Percentiles rank a stretch among this genome's conserved stretches.
Conservation (phyloP, 2,329 filamentous ascomycete genomes). For the Hypoxylon rubiginosum region DNA sequence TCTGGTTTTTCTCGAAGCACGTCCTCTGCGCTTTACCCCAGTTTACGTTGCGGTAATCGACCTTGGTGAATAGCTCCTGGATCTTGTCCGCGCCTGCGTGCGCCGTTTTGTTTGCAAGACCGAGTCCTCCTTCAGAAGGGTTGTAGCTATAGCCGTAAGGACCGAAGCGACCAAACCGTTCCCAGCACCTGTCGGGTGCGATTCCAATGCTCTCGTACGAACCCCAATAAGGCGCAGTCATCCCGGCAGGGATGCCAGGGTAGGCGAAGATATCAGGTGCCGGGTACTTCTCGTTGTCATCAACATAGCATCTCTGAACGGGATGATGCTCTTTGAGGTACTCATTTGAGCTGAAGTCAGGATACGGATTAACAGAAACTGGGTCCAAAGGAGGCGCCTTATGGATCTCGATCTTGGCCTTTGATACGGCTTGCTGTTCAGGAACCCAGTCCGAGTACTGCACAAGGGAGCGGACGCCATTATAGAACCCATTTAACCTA, state of each 20-base stretch:
- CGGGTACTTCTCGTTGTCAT: constrained; percentile 58
- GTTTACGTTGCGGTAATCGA: constrained; percentile 54
- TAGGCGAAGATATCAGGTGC: constrained; percentile 61
- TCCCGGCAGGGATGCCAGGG: constrained; percentile 72
- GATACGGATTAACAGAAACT: constrained; percentile 47
- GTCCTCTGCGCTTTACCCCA: constrained; percentile 53
- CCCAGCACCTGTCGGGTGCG: constrained; percentile 76
- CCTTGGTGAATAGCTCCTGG: constrained; percentile 52
- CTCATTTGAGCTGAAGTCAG: constrained; percentile 45
- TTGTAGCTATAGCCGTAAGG: constrained; percentile 78
- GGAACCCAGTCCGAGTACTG: constrained; percentile 49
- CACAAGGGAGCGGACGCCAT: constrained; percentile 49
- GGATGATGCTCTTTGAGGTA: constrained; percentile 49
- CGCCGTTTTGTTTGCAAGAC: constrained; percentile 71
- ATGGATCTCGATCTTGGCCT: constrained; percentile 42
- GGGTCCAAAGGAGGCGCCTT: constrained; percentile 46
- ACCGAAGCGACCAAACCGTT: constrained; percentile 76
- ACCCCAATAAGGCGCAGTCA: constrained; percentile 75
- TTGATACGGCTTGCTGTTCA: constrained; percentile 43
- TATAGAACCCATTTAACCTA: constrained; percentile 48
- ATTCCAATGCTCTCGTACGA: constrained; percentile 73
- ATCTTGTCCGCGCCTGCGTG: constrained; percentile 70
- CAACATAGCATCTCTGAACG: constrained; percentile 61
- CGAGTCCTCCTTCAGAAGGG: constrained; percentile 71
- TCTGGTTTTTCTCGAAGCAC: constrained; percentile 63